A percentile compares a stretch with the other conserved stretches of the same genome.
Conservation (phyloP, 768 basidiomycete genomes). For the Boletus coccyginus region DNA sequence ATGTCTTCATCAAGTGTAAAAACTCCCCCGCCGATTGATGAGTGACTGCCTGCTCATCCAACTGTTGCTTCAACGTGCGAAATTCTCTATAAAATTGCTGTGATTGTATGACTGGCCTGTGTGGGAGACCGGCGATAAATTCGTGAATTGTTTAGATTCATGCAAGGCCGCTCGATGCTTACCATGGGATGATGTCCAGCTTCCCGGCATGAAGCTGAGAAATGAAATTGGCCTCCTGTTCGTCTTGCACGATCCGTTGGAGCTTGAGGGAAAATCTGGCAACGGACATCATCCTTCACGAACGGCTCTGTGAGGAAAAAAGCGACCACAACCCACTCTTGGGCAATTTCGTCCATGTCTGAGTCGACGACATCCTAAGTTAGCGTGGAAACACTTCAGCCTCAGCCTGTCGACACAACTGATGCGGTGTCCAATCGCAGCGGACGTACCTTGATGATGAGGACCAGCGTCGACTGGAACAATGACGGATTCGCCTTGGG, state of each 20-base stretch:
- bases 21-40: constrained; percentile 54
- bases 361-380: constrained; percentile 62
- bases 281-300: background rate
- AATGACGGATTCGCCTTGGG: constrained; percentile 55
- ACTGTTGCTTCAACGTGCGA: constrained; percentile 39
- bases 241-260: constrained; percentile 58
- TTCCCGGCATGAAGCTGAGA: constrained; percentile 54
- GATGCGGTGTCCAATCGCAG: background rate
- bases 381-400: background rate
- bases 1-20: constrained; percentile 53
- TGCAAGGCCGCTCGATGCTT: background rate
- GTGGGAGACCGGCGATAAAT: background rate
- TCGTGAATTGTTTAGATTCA: background rate
- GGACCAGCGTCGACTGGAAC: constrained; percentile 56
- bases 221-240: constrained; percentile 63
- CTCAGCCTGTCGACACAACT: fast-evolving
- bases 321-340: constrained; percentile 41
- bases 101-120: constrained; percentile 57
- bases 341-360: constrained; percentile 54
- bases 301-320: background rate
- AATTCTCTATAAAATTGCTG: constrained; percentile 59
- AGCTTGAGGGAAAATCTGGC: constrained; percentile 55
- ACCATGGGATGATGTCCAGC: constrained; percentile 60
- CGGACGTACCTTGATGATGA: constrained; percentile 55
- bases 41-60: constrained; percentile 49